Evolutionary conservation across 768 basidiomycete species (phyloP), one percentile per base, ranked within the genome.

Genomic region (Leucosporidium scottii): DNA sequence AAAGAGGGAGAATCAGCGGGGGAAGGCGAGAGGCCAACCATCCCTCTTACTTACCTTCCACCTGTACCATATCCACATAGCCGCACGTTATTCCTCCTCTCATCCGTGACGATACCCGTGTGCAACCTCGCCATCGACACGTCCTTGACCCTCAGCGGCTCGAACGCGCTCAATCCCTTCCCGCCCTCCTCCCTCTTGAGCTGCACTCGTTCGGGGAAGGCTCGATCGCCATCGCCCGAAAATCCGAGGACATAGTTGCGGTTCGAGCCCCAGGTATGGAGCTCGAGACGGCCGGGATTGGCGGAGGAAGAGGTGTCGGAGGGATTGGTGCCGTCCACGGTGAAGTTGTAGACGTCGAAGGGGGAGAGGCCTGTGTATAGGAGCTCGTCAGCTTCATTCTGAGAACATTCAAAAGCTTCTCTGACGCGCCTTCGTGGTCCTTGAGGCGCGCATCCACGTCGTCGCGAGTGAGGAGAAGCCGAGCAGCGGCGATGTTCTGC

Each of bases 301-400:
- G 68, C 59, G n/a, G 57, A 34, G 17, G 31, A 31, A 28, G 62
- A 56, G 30, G 63, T 28, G 62, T 63, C 79, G 3, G 75, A 72
- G 6, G 87, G 88, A 66, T 85, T 85, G 5, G 89, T 89, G 34
- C 84, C 88, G 75, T 84, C 82, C 69, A 94, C 79, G 0, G 92
- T 94, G 5, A 89, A 88, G 76, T 97, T 97, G 79, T 91, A 96
- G 44, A 98, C 79, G 75, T 98, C 93, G 69, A 91, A 91, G 0
- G 92, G 86, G 0, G 91, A 91, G 77, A 93, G 88, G 0, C 90
- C 68, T 73, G 34, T 9, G 21, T 10, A 21, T 9, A 23, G 2
- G 47, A 25, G 25, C 36, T n/a, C 1, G 53, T 55, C 30, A 30
- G 56, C 23, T 47, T 20, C 10, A 53, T 20, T 2, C 10, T 63